phyloP scores from a whole-genome alignment of 2,329 filamentous ascomycete genomes.

The Ascochyta lentis region DNA sequence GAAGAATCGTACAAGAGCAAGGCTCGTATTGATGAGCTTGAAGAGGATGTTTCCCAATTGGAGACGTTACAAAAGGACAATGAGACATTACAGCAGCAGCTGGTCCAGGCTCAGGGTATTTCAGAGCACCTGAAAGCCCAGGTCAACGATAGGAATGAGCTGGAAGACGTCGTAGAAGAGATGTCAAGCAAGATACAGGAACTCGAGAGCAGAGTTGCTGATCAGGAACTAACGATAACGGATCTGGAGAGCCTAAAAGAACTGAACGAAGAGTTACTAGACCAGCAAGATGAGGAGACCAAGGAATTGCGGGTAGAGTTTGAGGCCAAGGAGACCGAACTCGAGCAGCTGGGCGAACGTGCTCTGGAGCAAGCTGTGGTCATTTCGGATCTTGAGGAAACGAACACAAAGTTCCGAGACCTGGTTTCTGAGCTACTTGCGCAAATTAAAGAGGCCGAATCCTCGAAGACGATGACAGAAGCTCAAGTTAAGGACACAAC shows the following conservation, averaged over 20 bases:
- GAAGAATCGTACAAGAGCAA: conserved; percentile 82
- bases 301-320: conserved; percentile 95
- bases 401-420: conserved; percentile 85
- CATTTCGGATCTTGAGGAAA: conserved; percentile 89
- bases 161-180: conserved; percentile 93
- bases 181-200: conserved; percentile 86
- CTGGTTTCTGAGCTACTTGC: conserved; percentile 84
- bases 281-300: conserved; percentile 90
- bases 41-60: conserved; percentile 39
- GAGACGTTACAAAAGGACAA: conserved; percentile 64
- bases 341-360: conserved; percentile 79
- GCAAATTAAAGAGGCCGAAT: conserved; percentile 89
- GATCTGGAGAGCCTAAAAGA: conserved; percentile 91
- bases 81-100: conserved; percentile 72
- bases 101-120: conserved; percentile 73
- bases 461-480: conserved; percentile 90
- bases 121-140: conserved; percentile 89
- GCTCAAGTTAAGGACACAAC: conserved; percentile 90
- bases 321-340: conserved; percentile 83
- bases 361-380: conserved; percentile 77
- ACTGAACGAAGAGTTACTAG: conserved; percentile 91
- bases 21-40: conserved; percentile 52
- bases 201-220: conserved; percentile 81
- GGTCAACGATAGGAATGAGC: conserved; percentile 84
- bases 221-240: conserved; percentile 80